Conservation (phyloP, 305 asterid species). For the Fraxinus baroniana region DNA sequence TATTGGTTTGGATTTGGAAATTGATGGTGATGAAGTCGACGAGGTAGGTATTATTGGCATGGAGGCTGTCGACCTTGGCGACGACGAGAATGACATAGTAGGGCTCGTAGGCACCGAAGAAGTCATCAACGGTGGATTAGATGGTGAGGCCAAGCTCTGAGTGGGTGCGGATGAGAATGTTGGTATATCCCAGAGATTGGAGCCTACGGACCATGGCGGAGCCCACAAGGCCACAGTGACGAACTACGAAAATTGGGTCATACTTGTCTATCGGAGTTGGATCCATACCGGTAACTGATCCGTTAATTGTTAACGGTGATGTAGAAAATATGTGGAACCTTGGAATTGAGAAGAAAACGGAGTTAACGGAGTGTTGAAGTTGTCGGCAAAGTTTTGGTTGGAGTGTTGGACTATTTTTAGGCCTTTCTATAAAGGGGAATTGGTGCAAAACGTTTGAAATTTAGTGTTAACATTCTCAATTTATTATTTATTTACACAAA, state of each 20-base stretch:
- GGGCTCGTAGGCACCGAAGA: constrained; percentile 68
- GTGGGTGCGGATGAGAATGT: constrained; percentile 83
- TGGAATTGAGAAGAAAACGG: not conserved
- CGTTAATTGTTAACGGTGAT: not conserved
- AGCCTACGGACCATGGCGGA: constrained; percentile 75
- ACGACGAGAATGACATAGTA: constrained; percentile 76
- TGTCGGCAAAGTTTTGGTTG: too few species aligned
- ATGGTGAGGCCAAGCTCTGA: constrained; percentile 78
- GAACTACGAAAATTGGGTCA: constrained; percentile 68
- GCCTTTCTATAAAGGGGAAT: too few species aligned
- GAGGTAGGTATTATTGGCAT: constrained; percentile 80
- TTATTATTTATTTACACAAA: too few species aligned
- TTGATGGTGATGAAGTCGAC: constrained; percentile 87
- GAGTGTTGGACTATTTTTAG: too few species aligned
- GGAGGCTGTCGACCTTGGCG: constrained; percentile 90
- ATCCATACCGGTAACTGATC: constrained; percentile 8
- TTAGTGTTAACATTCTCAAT: not conserved
- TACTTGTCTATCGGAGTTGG: constrained; percentile 52
- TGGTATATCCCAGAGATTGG: constrained; percentile 47
- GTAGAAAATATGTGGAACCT: not conserved
- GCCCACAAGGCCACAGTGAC: constrained; percentile 92
- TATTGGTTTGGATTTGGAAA: constrained; percentile 87
- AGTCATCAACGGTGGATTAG: constrained; percentile 71
- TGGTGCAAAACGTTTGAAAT: not conserved
- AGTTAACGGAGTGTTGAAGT: too few species aligned